Conservation (phyloP, 768 basidiomycete genomes). For the Pleurotus tuber-regium region DNA sequence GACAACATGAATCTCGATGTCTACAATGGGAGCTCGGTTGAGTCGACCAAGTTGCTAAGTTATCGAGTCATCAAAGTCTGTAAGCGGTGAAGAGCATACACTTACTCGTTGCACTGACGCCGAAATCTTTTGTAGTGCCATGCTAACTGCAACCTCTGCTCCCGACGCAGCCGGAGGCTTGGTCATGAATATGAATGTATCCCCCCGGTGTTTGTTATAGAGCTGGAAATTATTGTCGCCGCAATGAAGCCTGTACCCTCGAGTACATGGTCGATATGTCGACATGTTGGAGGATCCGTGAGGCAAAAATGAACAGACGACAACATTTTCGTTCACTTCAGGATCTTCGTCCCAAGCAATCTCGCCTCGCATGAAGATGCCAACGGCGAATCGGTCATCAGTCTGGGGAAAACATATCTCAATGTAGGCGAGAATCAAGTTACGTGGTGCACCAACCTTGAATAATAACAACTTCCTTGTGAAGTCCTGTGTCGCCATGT, state of each 20-base stretch:
- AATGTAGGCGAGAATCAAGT: too few species aligned
- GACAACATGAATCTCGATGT: constrained; percentile 65
- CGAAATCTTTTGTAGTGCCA: constrained; percentile 64
- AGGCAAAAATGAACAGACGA: constrained; percentile 62
- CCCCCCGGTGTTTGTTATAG: constrained; percentile 46
- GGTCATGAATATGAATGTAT: constrained; percentile 60
- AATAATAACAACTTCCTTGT: constrained; percentile 56
- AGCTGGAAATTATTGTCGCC: constrained; percentile 56
- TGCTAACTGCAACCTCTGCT: constrained; percentile 51
- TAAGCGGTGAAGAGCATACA: neutral
- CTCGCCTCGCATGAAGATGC: constrained; percentile 60
- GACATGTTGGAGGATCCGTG: constrained; percentile 45
- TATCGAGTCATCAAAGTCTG: neutral
- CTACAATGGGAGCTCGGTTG: constrained; percentile 45
- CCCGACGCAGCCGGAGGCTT: constrained; percentile 43
- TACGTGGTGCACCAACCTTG: constrained; percentile 44
- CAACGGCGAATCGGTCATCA: constrained; percentile 58
- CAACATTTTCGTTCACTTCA: constrained; percentile 55
- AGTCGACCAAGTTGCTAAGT: constrained; percentile 60
- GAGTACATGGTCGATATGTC: constrained; percentile 46
- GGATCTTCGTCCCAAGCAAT: constrained; percentile 60
- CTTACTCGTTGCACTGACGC: constrained; percentile 47
- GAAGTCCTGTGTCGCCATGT: constrained; percentile 53
- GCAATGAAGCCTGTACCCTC: constrained; percentile 55
- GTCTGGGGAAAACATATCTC: constrained; percentile 33